Evolutionary conservation across 768 basidiomycete species (phyloP), one percentile per base, ranked within the genome.

Genomic region (Naganishia onofrii): DNA sequence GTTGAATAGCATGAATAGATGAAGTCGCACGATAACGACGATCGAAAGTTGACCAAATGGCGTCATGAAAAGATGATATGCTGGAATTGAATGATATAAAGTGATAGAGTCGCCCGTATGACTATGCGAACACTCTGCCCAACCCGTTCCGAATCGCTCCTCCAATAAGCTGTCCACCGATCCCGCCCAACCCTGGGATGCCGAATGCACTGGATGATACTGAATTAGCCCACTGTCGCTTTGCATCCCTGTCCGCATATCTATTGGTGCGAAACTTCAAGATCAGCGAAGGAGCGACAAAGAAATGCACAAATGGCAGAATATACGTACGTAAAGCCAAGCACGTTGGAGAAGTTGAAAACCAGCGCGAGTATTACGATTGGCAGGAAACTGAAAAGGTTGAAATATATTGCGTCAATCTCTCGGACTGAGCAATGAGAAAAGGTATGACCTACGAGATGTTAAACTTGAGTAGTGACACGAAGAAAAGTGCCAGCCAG

Each of bases 271-370:
- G 31, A n/a, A 0, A 28, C n/a, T 9, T 23, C 31, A 46, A 53
- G 38, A 2, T 52, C 19, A 57, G 26, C 8, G 38, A 55, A 56
- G 23, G 26, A 69, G 9, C n/a, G n/a, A 32, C 28, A 12, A 23
- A 29, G n/a, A 23, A 29, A n/a, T 28, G 67, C 28, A 29, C 26
- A 17, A 23, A 0, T 0, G 21, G 46, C 36, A n/a, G 21, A 15
- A n/a, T 13, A 26, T 19, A 91, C 91, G 90, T 92, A 98, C 58
- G 93, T 96, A 83, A 97, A 98, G 13, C 95, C 95, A 65, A 97
- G 84, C n/a, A 89, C 91, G 74, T 97, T 98, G 10, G 92, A 93
- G 64, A 93, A 77, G 80, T 99, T 98, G 86, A 99, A 98, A 44
- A 98, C 90, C 57, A 98, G 84, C 0, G 96, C 96, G 42, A 99